Base-by-base conservation (phyloP, 768 basidiomycete genomes). In the Leccinum subgranulosum region DNA sequence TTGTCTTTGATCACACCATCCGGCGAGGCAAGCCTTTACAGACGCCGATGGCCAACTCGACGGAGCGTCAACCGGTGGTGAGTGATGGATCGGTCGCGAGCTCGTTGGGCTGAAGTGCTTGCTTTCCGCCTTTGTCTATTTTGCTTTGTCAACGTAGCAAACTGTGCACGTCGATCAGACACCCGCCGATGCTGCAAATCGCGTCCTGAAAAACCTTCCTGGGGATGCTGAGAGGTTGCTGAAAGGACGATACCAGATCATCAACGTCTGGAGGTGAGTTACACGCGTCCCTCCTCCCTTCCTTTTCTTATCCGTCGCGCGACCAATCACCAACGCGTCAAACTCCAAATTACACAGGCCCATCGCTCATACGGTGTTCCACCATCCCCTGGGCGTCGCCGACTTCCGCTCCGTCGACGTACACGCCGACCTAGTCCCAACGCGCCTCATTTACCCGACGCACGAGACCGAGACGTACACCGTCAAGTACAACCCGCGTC, bases 111-210 rank as follows among this genome's bases (percentile, higher is more conserved):
- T 34, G 11, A 33, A 33, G 31, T 33, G 12, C 31, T 33, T 33
- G 2, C 31, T 33, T 33, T 12, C 31, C 31, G 31, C 12, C 11
- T 31, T 17, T n/a, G 29, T 5, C 8, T 27, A 11, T 47, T 0
- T 41, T 21, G 7, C 19, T 6, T 9, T 25, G 19, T 33, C 21
- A 6, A 14, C 28, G 6, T 14, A 76, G 75, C 64, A 67, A n/a
- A 67, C 63, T 39, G 75, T 77, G 3, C 78, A 80, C 57, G 73
- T 76, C 46, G 78, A 79, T 63, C 77, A 79, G 64, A 76, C 76
- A 0, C 70, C 61, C 53, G 57, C 60, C 0, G 75, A 76, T 1
- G 67, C 69, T 14, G 65, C 69, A 7, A 55, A 58, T 3, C 74
- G 78, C 8, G 76, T 79, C 0, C 59, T 66, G 25, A 61, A 66